Conservation (phyloP, 192 early-diverging fungal species). For the Allomyces javanicus region DNA sequence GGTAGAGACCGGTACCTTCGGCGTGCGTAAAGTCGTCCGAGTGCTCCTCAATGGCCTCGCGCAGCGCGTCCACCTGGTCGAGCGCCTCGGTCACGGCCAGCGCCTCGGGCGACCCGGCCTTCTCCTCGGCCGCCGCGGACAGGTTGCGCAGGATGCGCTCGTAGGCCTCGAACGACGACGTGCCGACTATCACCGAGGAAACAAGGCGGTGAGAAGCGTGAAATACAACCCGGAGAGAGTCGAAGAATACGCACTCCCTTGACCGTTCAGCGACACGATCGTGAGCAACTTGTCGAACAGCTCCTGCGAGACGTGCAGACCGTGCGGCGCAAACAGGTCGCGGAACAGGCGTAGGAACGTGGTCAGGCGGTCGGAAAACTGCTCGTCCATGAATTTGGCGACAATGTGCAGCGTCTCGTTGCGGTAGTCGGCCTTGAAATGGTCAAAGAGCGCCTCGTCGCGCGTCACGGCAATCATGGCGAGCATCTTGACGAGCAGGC, state of each 20-base stretch:
- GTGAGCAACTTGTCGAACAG: not conserved
- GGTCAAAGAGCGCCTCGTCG: not conserved
- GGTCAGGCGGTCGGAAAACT: not conserved
- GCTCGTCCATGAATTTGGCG: slow-evolving; percentile 4
- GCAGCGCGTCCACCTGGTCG: not conserved
- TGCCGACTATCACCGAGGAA: not conserved
- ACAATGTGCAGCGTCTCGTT: slow-evolving; percentile 1
- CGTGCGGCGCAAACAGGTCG: not conserved
- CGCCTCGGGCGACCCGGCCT: not conserved
- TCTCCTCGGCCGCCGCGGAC: not conserved
- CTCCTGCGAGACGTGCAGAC: not conserved
- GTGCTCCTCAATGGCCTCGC: slow-evolving; percentile 2
- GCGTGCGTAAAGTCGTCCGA: slow-evolving; percentile 3
- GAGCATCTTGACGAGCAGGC: not conserved
- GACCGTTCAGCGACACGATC: not conserved
- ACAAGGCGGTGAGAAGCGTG: no score
- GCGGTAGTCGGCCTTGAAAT: slow-evolving; percentile 1
- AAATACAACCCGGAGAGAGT: no score
- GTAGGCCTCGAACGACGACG: not conserved
- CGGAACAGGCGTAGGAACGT: not conserved
- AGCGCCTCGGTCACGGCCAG: not conserved
- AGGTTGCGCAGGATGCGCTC: not conserved
- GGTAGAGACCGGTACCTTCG: slow-evolving; percentile 2
- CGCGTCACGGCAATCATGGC: slow-evolving; percentile 1
- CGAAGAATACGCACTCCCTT: not conserved